These are phyloP conservation scores for Raffaelea arxii DNA, from an alignment of 2,329 filamentous ascomycete genomes.

Conservation along the genomic window DNA sequence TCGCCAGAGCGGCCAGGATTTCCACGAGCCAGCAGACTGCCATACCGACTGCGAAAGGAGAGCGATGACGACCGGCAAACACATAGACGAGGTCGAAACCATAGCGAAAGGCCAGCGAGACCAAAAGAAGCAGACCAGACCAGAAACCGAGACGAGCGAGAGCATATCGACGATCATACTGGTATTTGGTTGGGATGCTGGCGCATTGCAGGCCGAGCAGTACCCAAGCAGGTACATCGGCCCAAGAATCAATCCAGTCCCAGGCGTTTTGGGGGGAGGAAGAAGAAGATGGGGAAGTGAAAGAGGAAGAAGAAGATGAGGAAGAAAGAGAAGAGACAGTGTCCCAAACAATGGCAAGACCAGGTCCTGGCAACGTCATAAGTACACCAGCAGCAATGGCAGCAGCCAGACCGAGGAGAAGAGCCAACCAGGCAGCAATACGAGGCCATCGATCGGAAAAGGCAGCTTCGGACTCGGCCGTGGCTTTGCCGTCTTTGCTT, in stretches of 20 bases:
- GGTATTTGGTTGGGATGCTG: conserved; percentile 17
- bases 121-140: conserved; percentile 15
- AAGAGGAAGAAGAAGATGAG: neutral
- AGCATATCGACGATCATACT: conserved; percentile 18
- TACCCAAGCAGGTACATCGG: conserved; percentile 16
- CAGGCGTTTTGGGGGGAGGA: neutral
- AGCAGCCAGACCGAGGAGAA: conserved; percentile 17
- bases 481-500: conserved; percentile 22
- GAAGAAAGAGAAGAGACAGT: neutral
- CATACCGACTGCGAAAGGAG: conserved; percentile 6
- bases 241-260: conserved; percentile 12
- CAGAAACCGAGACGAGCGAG: conserved; percentile 17
- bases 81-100: conserved; percentile 15
- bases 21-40: conserved; percentile 19
- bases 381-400: conserved; percentile 16
- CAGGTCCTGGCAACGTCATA: neutral
- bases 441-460: conserved; percentile 20
- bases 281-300: neutral
- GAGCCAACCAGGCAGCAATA: conserved; percentile 15
- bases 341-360: neutral
- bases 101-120: conserved; percentile 17
- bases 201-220: conserved; percentile 19
- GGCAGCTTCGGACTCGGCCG: conserved; percentile 20
- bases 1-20: conserved; percentile 13
- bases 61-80: conserved; percentile 7